A percentile compares a stretch with the other conserved stretches of the same genome.
Evolutionary conservation across 129 eudicot species (phyloP).

Genomic region (Lonicera japonica): DNA sequence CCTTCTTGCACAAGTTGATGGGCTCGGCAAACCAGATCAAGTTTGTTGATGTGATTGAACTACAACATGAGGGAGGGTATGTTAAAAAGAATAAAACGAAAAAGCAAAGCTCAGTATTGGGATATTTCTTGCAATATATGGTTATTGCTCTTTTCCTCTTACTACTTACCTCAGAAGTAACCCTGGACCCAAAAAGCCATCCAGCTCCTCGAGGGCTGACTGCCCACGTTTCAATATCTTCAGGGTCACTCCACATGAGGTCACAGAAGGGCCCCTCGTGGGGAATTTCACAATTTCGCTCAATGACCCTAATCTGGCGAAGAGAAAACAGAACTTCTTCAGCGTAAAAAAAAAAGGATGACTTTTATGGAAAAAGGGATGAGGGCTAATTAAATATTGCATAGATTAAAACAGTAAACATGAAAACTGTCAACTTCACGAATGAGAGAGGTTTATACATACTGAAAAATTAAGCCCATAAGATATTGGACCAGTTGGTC

Average conservation of each 20-base stretch:
- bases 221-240: conserved; percentile 99
- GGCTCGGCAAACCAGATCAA: conserved; percentile 97
- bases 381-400: neutral
- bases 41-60: conserved; percentile 96
- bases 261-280: conserved; percentile 99
- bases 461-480: neutral
- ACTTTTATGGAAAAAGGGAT: conserved; percentile 2
- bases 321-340: neutral
- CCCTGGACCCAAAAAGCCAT: conserved; percentile 99
- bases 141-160: neutral
- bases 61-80: conserved; percentile 20
- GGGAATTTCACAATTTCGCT: conserved; percentile 95
- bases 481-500: neutral
- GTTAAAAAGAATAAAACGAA: too few relatives aligned
- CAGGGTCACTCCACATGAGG: conserved; percentile 99
- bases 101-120: too few relatives aligned
- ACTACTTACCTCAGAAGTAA: conserved; percentile 75
- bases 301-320: conserved; percentile 83
- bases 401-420: neutral
- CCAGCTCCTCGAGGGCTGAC: conserved; percentile 99
- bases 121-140: neutral
- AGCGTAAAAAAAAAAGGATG: conserved; percentile 3
- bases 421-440: neutral
- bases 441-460: neutral
- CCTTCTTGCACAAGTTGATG: conserved; percentile 99